phyloP scores from a whole-genome alignment of 164 flowering plant genomes.

The Euptelea pleiosperma region DNA sequence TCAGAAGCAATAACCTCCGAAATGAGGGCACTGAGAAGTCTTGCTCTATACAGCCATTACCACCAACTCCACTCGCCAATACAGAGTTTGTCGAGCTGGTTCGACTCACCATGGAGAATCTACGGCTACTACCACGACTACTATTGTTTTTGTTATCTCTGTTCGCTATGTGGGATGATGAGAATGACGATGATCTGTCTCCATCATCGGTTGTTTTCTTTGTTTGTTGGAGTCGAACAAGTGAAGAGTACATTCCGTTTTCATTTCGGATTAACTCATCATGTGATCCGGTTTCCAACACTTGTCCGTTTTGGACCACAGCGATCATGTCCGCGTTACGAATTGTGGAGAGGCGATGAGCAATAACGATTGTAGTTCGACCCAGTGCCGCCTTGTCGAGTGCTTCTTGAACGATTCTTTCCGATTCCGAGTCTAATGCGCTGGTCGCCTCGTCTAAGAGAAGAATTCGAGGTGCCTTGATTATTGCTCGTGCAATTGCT shows the following conservation, averaged over 20 bases:
- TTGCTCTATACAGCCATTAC: slow-evolving; percentile 1
- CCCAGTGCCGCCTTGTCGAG: slow-evolving; percentile 63
- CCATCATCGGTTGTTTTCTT: slow-evolving; percentile 13
- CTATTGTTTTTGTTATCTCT: slow-evolving; percentile 29
- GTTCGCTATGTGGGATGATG: slow-evolving; percentile 12
- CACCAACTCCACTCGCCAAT: not conserved
- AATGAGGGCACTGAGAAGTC: slow-evolving; percentile 53
- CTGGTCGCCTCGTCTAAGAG: slow-evolving; percentile 87
- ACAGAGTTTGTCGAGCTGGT: slow-evolving; percentile 53
- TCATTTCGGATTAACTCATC: slow-evolving; percentile 42
- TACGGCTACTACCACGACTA: slow-evolving; percentile 27
- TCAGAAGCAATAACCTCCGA: slow-evolving; percentile 54
- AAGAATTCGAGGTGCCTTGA: slow-evolving; percentile 66
- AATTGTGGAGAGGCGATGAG: slow-evolving; percentile 91
- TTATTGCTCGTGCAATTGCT: slow-evolving; percentile 80
- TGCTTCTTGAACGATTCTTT: slow-evolving; percentile 78
- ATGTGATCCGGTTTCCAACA: slow-evolving; percentile 66
- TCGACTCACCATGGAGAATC: slow-evolving; percentile 39
- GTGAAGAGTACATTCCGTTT: slow-evolving; percentile 49
- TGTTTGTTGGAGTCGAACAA: slow-evolving; percentile 52
- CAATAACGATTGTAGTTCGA: slow-evolving; percentile 72
- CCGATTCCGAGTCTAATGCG: slow-evolving; percentile 81
- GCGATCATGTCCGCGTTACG: slow-evolving; percentile 66
- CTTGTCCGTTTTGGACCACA: slow-evolving; percentile 66
- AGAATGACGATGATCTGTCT: not conserved